Evolutionary conservation across 768 basidiomycete genomes (phyloP), one percentile per base, ranked within the genome.

Genomic region (Collybia mongolica): DNA sequence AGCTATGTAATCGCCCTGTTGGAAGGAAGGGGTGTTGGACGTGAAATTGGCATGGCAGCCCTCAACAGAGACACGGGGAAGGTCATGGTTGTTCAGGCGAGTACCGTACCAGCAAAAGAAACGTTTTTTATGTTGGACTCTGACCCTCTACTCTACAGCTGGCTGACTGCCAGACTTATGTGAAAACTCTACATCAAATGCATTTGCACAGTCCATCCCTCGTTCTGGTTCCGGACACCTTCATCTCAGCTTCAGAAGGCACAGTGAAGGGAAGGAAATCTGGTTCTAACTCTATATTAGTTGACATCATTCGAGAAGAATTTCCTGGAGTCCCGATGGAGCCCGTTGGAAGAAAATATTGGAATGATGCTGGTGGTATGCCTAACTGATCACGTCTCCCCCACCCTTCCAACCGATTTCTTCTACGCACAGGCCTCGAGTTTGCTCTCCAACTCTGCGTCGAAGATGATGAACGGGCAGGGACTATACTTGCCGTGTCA

Each of bases 31-130:
- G 89, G 90, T 1, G 74, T 91, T 23, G 86, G 86, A 0, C 74
- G 88, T 47, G 93, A 96, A 62, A 82, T 96, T 7, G 94, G 94
- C 2, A 82, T 97, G 26, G 93, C 91, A 0, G 88, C 89, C 0
- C 75, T 93, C n/a, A 85, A 94, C 51, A 81, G 76, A 49, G 86
- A 90, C 26, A 90, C 86, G 0, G 91, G 87, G 0, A 75, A 80
- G 22, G 86, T 88, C 17, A 75, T 83, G 63, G 71, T 95, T 14
- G 82, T 92, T 15, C 93, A 96, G 77, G 92, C 14, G 14, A 9
- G 32, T 11, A 32, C 32, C 32, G 3, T 87, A 42, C 8, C 26
- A n/a, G 59, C 37, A 35, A 18, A 47, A 7, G 35, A 32, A n/a
- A 35, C 39, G 28, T 41, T 50, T 45, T 32, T 18, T 17, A 19